Percentiles rank a stretch among this genome's conserved stretches.
phyloP scores from a whole-genome alignment of 192 early-diverging fungal genomes.

The Coemansia sp. region DNA sequence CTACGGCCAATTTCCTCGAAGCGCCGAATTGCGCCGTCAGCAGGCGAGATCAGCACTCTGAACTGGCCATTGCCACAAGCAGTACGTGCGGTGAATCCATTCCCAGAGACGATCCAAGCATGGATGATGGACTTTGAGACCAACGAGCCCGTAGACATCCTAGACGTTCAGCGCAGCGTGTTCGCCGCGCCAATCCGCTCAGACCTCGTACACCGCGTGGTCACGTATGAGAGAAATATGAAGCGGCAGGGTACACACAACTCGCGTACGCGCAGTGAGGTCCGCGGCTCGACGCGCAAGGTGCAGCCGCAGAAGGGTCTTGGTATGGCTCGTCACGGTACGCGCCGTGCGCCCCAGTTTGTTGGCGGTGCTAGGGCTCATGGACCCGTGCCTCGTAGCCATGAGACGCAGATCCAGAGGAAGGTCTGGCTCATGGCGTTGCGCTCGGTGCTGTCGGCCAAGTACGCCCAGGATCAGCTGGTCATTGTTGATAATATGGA shows the following conservation, averaged over 20 bases:
- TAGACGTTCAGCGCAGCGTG: slow-evolving; percentile 70
- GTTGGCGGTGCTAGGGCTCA: slow-evolving; percentile 85
- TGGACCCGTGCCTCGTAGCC: slow-evolving; percentile 88
- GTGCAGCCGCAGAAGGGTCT: slow-evolving; percentile 89
- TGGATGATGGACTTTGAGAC: slow-evolving; percentile 77
- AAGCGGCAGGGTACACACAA: slow-evolving; percentile 81
- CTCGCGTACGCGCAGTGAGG: slow-evolving; percentile 78
- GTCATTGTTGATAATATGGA: slow-evolving; percentile 75
- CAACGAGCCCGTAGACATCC: slow-evolving; percentile 68
- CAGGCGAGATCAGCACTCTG: slow-evolving; percentile 29
- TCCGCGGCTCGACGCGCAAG: slow-evolving; percentile 82
- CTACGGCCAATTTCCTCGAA: slow-evolving; percentile 47
- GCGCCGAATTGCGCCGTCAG: slow-evolving; percentile 40
- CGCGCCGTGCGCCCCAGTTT: slow-evolving; percentile 81
- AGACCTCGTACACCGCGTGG: slow-evolving; percentile 83
- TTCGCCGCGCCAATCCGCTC: slow-evolving; percentile 74
- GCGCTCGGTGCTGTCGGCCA: slow-evolving; percentile 81
- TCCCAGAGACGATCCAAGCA: slow-evolving; percentile 65
- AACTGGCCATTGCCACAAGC: slow-evolving; percentile 44
- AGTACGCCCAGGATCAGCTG: slow-evolving; percentile 89
- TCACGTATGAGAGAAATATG: slow-evolving; percentile 85
- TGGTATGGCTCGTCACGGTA: slow-evolving; percentile 88
- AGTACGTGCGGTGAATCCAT: slow-evolving; percentile 34
- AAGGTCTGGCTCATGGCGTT: slow-evolving; percentile 88
- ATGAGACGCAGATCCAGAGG: slow-evolving; percentile 76